These are phyloP conservation scores for Xylona heveae DNA, from an alignment of 495 filamentous ascomycete genomes.

Conservation along the genomic window DNA sequence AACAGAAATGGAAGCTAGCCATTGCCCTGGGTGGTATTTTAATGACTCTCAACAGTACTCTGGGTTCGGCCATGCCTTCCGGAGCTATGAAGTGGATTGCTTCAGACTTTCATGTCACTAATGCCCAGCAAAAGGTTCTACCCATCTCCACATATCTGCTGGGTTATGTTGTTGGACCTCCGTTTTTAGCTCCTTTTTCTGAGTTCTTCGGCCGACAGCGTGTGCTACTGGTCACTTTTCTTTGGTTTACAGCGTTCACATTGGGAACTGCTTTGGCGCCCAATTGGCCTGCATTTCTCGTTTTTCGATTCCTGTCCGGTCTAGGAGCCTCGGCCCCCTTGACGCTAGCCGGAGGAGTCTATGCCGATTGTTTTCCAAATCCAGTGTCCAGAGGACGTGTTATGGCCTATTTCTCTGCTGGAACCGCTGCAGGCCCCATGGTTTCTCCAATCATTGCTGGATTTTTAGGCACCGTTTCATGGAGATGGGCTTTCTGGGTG, in stretches of 20 bases:
- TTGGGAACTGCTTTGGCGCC: conserved; percentile 49
- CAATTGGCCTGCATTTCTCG: conserved; percentile 39
- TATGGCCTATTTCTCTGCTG: conserved; percentile 52
- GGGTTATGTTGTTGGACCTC: not conserved
- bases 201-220: not conserved
- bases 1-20: not conserved
- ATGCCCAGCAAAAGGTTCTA: not conserved
- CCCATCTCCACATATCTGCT: not conserved
- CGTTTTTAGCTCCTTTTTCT: not conserved
- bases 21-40: not conserved
- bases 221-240: not conserved
- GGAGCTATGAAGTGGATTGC: not conserved
- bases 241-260: conserved; percentile 21
- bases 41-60: not conserved
- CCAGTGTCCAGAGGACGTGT: conserved; percentile 39
- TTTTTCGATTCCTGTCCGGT: conserved; percentile 48
- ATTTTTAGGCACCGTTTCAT: not conserved
- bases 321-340: conserved; percentile 45
- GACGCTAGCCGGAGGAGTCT: conserved; percentile 47
- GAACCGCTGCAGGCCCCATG: conserved; percentile 21
- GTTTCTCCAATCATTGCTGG: conserved; percentile 10
- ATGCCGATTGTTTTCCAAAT: conserved; percentile 48
- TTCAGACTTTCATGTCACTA: not conserved
- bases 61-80: not conserved
- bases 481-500: conserved; percentile 1